Evolutionary conservation across 768 basidiomycete species (phyloP), one percentile per base, ranked within the genome.

Genomic region (Boletus vermiculosoides): DNA sequence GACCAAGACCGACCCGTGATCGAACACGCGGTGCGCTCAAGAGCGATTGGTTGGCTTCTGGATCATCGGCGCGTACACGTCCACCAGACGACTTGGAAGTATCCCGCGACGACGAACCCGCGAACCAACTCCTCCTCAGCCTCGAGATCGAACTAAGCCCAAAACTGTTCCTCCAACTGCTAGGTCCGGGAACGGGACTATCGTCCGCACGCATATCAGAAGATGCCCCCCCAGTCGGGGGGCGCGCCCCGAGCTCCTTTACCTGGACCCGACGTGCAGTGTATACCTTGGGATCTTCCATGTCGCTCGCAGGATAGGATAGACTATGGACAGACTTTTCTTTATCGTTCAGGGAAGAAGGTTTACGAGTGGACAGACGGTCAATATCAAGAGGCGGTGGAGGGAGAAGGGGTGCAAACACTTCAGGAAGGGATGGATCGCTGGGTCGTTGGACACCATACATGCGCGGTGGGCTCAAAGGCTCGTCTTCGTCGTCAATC

Each of bases 101-200:
- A 22, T 63, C 62, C n/a, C 60, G 56, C 9, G 74, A 72, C 11
- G 69, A 66, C 0, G 73, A 68, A 57, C 71, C 60, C 57, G 70
- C 56, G 68, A 89, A 85, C 86, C 87, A 88, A 60, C 83, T 86
- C 57, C 78, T 58, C 36, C 85, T 76, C 18, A 86, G 61, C 52
- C 74, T 76, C 3, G 79, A 77, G 3, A 85, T 68, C 0, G 79
- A 78, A 28, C 79, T 70, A 5, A 86, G 69, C 1, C 84, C 81
- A 3, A 85, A 71, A 44, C 70, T 70, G 13, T 54, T 46, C 54
- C 67, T 65, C 74, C 73, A 74, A 42, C 65, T 45, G 30, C 71
- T 66, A 4, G 71, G 71, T n/a, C 69, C 74, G 12, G 71, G 49
- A 33, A 59, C 48, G 31, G 64, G 62, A 7, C 58, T 41, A 7